Base-by-base conservation (phyloP, 2,329 filamentous ascomycete genomes). In the Drechslera avenae region DNA sequence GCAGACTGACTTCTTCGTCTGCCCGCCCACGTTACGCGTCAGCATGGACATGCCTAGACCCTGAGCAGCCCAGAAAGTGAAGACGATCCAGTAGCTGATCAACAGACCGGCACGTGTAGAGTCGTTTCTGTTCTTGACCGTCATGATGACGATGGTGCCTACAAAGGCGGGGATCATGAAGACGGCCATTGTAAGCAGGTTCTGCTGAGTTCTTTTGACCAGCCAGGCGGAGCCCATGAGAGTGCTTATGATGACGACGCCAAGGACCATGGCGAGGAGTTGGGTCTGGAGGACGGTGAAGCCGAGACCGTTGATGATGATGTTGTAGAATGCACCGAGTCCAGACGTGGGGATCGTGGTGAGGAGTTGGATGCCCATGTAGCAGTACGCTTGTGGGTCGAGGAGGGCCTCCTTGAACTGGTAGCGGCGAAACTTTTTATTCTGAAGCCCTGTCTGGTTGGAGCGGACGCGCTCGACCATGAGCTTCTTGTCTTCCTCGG, bases 1-100 rank as follows among this genome's bases (percentile, higher is more conserved):
- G 5, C 83, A 84, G 8, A 86, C 80, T 0, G 82, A 81, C 69
- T 89, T 90, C 75, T 91, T 91, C 1, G 87, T 90, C 60, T 88
- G 86, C 0, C 88, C 88, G 19, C 84, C 88, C 8, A 89, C 77
- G 63, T 90, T 90, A 13, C 86, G 81, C 0, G 83, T 84, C 49
- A 89, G 79, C 77, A 90, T 81, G 12, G 85, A 86, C 60, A 90
- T 79, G 6, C 81, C 78, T 10, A 90, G 76, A 1, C 85, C 87
- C 63, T 88, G 83, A 0, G 86, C 87, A 0, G 87, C 86, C 87
- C 87, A 91, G 80, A 91, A 91, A 4, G 86, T 89, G 14, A 90
- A 79, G 0, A 85, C 86, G 54, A 91, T 86, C 74, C 91, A 91
- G 78, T 91, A 91, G 64, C 80, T 83, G 63, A 91, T 83, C 12